phyloP scores from a whole-genome alignment of 148 eudicot species.

The Nepenthes gracilis region DNA sequence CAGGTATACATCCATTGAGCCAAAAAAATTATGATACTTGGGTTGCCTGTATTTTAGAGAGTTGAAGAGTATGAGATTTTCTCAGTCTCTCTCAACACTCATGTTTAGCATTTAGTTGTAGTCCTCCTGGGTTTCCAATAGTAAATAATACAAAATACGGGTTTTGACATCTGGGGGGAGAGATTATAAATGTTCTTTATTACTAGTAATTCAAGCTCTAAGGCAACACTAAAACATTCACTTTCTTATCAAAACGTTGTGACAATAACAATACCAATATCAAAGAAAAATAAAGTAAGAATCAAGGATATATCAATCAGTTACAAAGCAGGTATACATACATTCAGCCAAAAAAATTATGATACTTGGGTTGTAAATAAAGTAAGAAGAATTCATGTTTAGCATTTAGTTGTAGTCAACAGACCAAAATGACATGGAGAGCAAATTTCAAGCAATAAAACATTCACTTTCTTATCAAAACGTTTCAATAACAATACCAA shows the following conservation, averaged over 20 bases:
- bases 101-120: not conserved
- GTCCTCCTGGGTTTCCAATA: slow-evolving; percentile 34
- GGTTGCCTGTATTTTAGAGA: not conserved
- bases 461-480: slow-evolving; percentile 82
- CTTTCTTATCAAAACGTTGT: slow-evolving; percentile 31
- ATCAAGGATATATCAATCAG: no score
- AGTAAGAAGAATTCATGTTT: not conserved
- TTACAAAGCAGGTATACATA: no score
- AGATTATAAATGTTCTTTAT: no score
- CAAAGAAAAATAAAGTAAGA: not conserved
- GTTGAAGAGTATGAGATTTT: not conserved
- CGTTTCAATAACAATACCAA: no score
- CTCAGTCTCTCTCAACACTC: not conserved
- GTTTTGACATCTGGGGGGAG: no score
- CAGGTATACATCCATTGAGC: not conserved
- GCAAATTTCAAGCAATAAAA: slow-evolving; percentile 81
- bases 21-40: not conserved
- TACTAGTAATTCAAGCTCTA: not conserved
- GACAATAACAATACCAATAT: no score
- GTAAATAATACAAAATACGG: no score
- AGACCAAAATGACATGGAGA: slow-evolving; percentile 63
- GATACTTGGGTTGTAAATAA: not conserved
- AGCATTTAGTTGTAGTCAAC: not conserved
- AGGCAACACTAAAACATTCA: slow-evolving; percentile 57
- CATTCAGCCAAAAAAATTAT: not conserved